Percentiles rank a stretch among this genome's conserved stretches.
Evolutionary conservation across 176 grass and related monocot genomes (phyloP).

Genomic region (Oryza brachyantha): DNA sequence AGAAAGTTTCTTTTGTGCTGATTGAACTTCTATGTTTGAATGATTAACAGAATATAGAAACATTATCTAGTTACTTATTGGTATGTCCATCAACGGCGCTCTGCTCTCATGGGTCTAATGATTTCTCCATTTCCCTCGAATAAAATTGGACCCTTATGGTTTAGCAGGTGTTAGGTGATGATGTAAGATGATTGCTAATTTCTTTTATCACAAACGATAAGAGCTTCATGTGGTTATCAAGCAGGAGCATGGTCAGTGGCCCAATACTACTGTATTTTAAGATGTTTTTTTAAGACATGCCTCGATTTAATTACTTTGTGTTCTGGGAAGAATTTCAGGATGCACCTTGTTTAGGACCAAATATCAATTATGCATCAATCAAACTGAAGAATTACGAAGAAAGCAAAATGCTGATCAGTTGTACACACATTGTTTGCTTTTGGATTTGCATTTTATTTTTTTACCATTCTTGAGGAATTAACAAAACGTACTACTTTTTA

Average conservation of each 20-base stretch:
- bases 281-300: not conserved
- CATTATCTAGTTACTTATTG: constrained; percentile 23
- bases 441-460: too few relatives aligned
- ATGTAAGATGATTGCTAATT: constrained; percentile 35
- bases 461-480: too few relatives aligned
- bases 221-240: constrained; percentile 29
- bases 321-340: constrained; percentile 21
- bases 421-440: not conserved
- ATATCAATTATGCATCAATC: constrained; percentile 14
- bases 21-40: constrained; percentile 9
- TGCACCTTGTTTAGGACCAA: constrained; percentile 36
- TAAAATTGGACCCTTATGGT: constrained; percentile 38
- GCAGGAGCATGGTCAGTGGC: constrained; percentile 5
- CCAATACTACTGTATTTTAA: not conserved
- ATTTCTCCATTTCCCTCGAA: constrained; percentile 29
- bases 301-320: constrained; percentile 17
- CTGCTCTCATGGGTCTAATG: constrained; percentile 34
- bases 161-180: constrained; percentile 38
- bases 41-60: constrained; percentile 24
- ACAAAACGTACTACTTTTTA: too few relatives aligned
- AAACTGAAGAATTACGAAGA: not conserved
- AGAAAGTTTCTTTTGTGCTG: constrained; percentile 16
- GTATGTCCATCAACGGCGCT: constrained; percentile 33
- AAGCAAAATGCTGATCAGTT: not conserved
- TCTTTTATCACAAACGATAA: constrained; percentile 19